phyloP scores from a whole-genome alignment of 352 stramenopile genomes.

The Phytophthora fragariae region DNA sequence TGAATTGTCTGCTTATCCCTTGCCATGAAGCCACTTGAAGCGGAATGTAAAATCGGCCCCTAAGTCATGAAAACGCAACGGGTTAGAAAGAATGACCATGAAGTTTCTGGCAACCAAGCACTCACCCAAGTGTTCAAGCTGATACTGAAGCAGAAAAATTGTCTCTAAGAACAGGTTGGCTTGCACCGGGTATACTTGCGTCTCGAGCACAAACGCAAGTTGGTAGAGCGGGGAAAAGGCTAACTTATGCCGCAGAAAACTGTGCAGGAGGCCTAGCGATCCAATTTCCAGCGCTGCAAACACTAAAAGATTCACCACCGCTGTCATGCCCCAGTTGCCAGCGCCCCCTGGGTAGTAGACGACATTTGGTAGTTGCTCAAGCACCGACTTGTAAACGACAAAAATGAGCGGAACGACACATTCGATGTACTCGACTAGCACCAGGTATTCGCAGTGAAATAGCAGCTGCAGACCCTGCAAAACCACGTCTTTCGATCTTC shows the following conservation, averaged over 20 bases:
- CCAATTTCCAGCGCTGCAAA: slow-evolving; percentile 44
- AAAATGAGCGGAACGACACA: slow-evolving; percentile 49
- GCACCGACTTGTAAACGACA: slow-evolving; percentile 40
- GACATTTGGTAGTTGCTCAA: slow-evolving; percentile 48
- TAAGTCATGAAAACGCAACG: background rate
- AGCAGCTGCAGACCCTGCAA: slow-evolving; percentile 39
- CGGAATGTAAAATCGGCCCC: slow-evolving; percentile 40
- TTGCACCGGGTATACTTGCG: slow-evolving; percentile 25
- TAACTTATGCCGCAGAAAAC: slow-evolving; percentile 38
- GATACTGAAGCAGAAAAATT: slow-evolving; percentile 28
- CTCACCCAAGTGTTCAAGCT: slow-evolving; percentile 30
- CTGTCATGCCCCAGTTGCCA: slow-evolving; percentile 14
- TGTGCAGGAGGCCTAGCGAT: slow-evolving; percentile 40
- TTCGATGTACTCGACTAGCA: slow-evolving; percentile 51
- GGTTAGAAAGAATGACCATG: background rate
- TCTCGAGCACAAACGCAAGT: slow-evolving; percentile 50
- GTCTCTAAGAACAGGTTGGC: slow-evolving; percentile 17
- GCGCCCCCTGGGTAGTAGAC: slow-evolving; percentile 35
- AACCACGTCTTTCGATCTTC: slow-evolving; percentile 23
- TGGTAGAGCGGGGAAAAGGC: slow-evolving; percentile 37
- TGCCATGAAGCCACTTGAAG: slow-evolving; percentile 27
- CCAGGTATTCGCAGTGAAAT: slow-evolving; percentile 45
- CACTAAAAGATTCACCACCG: slow-evolving; percentile 25
- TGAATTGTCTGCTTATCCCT: background rate
- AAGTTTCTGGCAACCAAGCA: background rate